Evolutionary conservation across 495 filamentous ascomycete species (phyloP).

Genomic region (Parmelia sp.): DNA sequence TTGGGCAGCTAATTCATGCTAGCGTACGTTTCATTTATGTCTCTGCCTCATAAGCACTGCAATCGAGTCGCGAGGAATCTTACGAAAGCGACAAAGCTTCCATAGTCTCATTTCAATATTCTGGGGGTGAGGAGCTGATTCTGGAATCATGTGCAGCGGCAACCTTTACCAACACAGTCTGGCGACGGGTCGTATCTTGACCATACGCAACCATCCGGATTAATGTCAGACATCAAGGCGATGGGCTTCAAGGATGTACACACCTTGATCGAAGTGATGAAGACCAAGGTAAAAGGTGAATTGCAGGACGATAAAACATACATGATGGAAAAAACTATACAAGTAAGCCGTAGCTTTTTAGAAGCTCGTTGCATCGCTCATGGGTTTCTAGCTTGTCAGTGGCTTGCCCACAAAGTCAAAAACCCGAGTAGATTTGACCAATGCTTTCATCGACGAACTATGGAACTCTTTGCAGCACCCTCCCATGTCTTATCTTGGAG

Average conservation of each 20-base stretch:
- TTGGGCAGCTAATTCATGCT: conserved; percentile 59
- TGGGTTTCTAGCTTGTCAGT: conserved; percentile 49
- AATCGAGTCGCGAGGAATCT: not conserved
- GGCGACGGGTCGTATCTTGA: conserved; percentile 54
- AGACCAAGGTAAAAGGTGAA: conserved; percentile 49
- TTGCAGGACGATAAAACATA: conserved; percentile 63
- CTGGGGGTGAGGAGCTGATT: not conserved
- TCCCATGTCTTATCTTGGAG: conserved; percentile 54
- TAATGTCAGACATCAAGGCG: conserved; percentile 57
- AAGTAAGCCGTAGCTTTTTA: conserved; percentile 6
- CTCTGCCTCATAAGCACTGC: not conserved
- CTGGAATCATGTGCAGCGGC: conserved; percentile 27
- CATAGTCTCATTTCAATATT: not conserved
- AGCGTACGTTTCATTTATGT: conserved; percentile 25
- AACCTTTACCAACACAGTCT: conserved; percentile 60
- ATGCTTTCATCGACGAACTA: conserved; percentile 61
- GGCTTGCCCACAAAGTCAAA: conserved; percentile 58
- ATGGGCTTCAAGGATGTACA: conserved; percentile 53
- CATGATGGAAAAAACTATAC: conserved; percentile 54
- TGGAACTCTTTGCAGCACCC: conserved; percentile 57
- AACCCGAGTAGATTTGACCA: conserved; percentile 57
- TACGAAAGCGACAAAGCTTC: not conserved
- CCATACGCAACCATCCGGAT: conserved; percentile 47
- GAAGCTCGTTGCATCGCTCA: conserved; percentile 1
- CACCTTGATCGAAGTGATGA: conserved; percentile 49